Percentiles rank a stretch among this genome's conserved stretches.
Evolutionary conservation across 83 land plant species (phyloP).

Genomic region (Thuja plicata): DNA sequence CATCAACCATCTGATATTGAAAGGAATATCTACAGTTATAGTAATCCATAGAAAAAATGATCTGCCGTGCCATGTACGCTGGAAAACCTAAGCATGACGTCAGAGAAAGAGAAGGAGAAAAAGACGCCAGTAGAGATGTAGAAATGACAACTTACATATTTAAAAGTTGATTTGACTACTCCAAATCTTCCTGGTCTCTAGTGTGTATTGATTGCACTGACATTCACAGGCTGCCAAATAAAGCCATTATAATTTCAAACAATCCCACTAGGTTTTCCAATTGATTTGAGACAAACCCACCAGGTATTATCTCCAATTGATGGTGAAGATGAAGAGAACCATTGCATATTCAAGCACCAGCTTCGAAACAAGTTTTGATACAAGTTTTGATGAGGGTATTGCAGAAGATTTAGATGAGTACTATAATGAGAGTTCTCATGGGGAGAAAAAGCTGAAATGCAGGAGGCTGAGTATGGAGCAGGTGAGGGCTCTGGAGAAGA

Average conservation of each 20-base stretch:
- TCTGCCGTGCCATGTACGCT: background rate
- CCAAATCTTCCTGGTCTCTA: too few species aligned
- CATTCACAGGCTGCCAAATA: background rate
- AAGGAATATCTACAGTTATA: background rate
- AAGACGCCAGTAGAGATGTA: background rate
- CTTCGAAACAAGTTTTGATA: too few species aligned
- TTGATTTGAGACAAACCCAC: background rate
- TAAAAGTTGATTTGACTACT: background rate
- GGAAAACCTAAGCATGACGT: background rate
- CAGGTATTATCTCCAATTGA: background rate
- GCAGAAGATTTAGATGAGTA: background rate
- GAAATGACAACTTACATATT: background rate
- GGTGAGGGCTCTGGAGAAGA: constrained; percentile 1
- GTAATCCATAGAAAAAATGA: too few species aligned
- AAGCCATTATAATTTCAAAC: background rate
- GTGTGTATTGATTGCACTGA: background rate
- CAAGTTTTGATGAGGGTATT: too few species aligned
- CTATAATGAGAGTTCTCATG: background rate
- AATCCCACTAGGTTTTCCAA: too few species aligned
- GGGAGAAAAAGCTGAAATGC: background rate
- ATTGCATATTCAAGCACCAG: too few species aligned
- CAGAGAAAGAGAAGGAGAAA: background rate
- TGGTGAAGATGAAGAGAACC: background rate
- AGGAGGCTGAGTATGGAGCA: constrained; percentile 7
- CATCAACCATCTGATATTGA: background rate